Evolutionary conservation across 768 basidiomycete species (phyloP).

Genomic region (Tremella yokohamensis): DNA sequence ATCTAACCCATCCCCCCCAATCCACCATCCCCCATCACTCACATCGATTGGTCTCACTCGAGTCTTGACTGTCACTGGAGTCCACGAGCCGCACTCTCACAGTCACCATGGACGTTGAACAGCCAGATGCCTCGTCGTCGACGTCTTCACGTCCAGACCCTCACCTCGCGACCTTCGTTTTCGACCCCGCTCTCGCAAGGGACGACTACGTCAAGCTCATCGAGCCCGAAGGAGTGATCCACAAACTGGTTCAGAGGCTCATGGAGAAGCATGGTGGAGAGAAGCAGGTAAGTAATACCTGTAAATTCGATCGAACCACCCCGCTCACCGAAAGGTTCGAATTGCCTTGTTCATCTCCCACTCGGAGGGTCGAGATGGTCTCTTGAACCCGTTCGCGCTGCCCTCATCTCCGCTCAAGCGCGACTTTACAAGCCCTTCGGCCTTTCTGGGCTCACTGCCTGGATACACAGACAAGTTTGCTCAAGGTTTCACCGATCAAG

Average conservation of each 20-base stretch:
- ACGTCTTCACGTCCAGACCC: neutral
- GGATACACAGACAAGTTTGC: slow-evolving; percentile 12
- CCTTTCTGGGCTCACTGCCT: slow-evolving; percentile 32
- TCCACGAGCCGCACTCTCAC: no score
- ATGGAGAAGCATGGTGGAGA: slow-evolving; percentile 41
- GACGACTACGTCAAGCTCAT: slow-evolving; percentile 29
- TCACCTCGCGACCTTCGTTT: slow-evolving; percentile 31
- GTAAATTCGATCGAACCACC: neutral
- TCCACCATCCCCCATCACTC: no score
- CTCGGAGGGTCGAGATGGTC: neutral
- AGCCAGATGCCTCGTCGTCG: slow-evolving; percentile 31
- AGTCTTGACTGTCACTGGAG: no score
- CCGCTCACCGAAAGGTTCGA: slow-evolving; percentile 19
- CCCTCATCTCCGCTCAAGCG: slow-evolving; percentile 7
- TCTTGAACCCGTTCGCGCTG: neutral
- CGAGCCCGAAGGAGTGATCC: slow-evolving; percentile 33
- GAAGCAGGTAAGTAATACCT: slow-evolving; percentile 19
- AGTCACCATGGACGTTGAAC: slow-evolving; percentile 13
- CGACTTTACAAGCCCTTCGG: slow-evolving; percentile 17
- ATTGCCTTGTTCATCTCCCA: slow-evolving; percentile 20
- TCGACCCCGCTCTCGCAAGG: slow-evolving; percentile 28
- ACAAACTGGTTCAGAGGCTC: slow-evolving; percentile 34
- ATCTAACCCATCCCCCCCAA: no score
- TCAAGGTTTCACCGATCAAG: neutral
- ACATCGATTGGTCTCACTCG: no score